phyloP scores from a whole-genome alignment of 441 rosid species.

The Adansonia gregorii region DNA sequence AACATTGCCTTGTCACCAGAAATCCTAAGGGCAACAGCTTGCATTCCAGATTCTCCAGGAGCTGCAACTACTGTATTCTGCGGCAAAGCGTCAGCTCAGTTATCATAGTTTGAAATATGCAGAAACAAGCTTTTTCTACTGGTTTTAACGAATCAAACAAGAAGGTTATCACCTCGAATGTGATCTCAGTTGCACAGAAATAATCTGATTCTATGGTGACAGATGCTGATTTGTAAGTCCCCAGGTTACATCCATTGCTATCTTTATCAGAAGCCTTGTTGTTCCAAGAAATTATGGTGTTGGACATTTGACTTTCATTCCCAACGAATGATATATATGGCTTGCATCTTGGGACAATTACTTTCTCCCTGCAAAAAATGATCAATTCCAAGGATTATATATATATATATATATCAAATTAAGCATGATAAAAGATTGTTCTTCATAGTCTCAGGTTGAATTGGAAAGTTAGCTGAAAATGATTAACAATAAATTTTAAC shows the following conservation, averaged over 20 bases:
- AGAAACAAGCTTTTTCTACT: neutral
- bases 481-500: neutral
- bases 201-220: constrained; percentile 72
- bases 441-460: too few species aligned
- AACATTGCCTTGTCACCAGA: constrained; percentile 80
- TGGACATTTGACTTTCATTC: constrained; percentile 41
- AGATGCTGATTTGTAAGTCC: constrained; percentile 80
- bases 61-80: constrained; percentile 83
- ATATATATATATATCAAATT: neutral
- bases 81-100: neutral
- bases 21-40: constrained; percentile 83
- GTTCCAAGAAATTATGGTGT: constrained; percentile 69
- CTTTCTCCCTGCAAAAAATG: constrained; percentile 66
- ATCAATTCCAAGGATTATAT: neutral
- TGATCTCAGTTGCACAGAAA: constrained; percentile 79
- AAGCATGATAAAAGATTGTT: neutral
- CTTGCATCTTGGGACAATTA: constrained; percentile 66
- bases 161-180: constrained; percentile 62
- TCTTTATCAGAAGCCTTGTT: constrained; percentile 74
- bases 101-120: neutral
- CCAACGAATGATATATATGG: constrained; percentile 84
- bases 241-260: constrained; percentile 53
- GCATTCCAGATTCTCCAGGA: constrained; percentile 73
- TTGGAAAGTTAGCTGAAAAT: neutral
- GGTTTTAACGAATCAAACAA: neutral